Evolutionary conservation across 2,329 filamentous ascomycete genomes (phyloP).

Genomic region (Microcera coccophila): DNA sequence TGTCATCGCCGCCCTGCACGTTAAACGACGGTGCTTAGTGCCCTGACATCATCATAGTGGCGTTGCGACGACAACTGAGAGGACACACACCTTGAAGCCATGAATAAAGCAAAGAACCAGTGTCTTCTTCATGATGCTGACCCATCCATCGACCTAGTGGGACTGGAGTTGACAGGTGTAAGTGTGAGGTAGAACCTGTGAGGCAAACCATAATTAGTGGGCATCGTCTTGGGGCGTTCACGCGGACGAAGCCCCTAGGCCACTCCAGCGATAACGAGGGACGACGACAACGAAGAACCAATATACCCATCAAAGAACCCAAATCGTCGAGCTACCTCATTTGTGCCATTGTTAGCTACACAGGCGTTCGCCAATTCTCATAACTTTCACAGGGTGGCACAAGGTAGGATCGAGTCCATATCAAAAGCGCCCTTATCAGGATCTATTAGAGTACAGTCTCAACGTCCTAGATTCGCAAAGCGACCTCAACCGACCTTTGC

Average conservation of each 20-base stretch:
- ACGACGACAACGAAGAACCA: too few species aligned
- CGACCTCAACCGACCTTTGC: constrained; percentile 17
- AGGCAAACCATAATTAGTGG: too few species aligned
- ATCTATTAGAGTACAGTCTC: constrained; percentile 43
- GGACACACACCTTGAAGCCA: constrained; percentile 68
- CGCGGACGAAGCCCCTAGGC: too few species aligned
- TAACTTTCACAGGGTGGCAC: too few species aligned
- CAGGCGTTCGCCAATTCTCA: too few species aligned
- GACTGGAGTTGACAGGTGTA: neutral
- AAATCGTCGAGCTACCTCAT: too few species aligned
- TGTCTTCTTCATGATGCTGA: constrained; percentile 60
- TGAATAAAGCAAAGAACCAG: constrained; percentile 80
- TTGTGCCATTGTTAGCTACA: too few species aligned
- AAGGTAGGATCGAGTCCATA: too few species aligned
- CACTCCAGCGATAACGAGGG: too few species aligned
- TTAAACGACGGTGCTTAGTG: constrained; percentile 7
- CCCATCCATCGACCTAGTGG: constrained; percentile 6
- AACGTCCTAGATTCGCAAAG: constrained; percentile 31
- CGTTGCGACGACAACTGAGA: too few species aligned
- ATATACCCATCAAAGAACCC: too few species aligned
- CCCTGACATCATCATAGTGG: neutral
- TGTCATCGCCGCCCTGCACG: constrained; percentile 67
- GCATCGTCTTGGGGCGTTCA: too few species aligned
- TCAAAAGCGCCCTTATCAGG: neutral
- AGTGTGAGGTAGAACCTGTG: neutral